A percentile compares a stretch with the other conserved stretches of the same genome.
These are phyloP conservation scores for Pistacia atlantica DNA, from an alignment of 345 rosid species.

Conservation along the genomic window DNA sequence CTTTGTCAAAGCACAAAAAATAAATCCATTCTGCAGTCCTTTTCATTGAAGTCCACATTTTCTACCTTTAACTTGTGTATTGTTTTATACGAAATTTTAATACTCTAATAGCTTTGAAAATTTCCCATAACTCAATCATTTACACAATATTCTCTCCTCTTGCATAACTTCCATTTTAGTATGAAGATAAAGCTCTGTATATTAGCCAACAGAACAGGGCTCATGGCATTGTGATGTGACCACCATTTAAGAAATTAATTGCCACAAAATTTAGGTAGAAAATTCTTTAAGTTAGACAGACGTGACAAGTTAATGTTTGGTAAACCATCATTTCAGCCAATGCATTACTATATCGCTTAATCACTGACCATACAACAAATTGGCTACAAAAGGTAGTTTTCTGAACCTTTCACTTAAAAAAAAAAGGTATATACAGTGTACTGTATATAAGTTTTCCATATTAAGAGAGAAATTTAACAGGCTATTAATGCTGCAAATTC, in stretches of 20 bases:
- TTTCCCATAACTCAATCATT: not conserved
- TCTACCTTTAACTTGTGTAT: too few species aligned
- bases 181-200: not conserved
- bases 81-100: too few species aligned
- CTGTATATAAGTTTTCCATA: not conserved
- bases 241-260: not conserved
- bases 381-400: too few species aligned
- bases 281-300: conserved; percentile 6
- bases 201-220: not conserved
- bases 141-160: not conserved
- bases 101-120: not conserved
- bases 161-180: not conserved
- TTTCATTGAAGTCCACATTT: not conserved
- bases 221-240: conserved; percentile 13
- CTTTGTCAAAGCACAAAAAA: not conserved
- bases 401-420: not conserved
- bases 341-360: not conserved
- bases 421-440: too few species aligned
- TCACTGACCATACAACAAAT: not conserved
- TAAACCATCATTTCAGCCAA: not conserved
- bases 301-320: not conserved
- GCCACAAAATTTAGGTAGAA: not conserved
- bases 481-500: not conserved
- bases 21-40: not conserved
- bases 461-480: not conserved